Base-by-base conservation (phyloP, 2,329 filamentous ascomycete genomes). In the Aspergillus udagawae region DNA sequence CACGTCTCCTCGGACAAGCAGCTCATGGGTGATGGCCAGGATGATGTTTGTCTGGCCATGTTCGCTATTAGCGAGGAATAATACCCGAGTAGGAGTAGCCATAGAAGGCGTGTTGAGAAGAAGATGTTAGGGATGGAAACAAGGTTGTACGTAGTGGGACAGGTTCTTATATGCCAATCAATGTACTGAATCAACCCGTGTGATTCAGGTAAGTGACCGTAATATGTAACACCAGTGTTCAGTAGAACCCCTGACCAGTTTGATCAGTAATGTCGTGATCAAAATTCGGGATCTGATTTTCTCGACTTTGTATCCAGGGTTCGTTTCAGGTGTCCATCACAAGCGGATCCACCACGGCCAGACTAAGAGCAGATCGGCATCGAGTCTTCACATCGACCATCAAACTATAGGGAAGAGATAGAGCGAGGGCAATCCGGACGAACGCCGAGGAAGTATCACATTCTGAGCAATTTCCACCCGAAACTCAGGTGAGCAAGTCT, bases 1-100 rank as follows among this genome's bases (percentile, higher is more conserved):
- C 28, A 76, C 69, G 14, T 74, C 57, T 2, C 70, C 69, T 5
- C 71, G 65, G 3, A 67, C 63, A 1, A 77, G 60, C 0, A 81
- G 67, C 28, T 77, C 77, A 38, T 77, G 70, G 3, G 69, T 69
- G 0, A 76, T 72, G 6, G 79, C 79, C 6, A 82, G 59, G 38
- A 79, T 70, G 25, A 81, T 74, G 61, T 80, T 81, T 20, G 76
- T 74, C 55, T 80, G 76, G 3, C 80, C 79, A 57, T 74, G 72
- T 55, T 81, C 79, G 52, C 72, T 70, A 61, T 77, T 80, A 3
- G 78, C 77, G 44, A 81, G 61, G 45, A 82, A 73, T 1, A 81
- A 65, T 8, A 79, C 68, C 4, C 53, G 61, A 35, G 55, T 63
- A 27, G 55, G 49, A 35, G 55, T 35, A 32, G 59, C 21, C 63